phyloP scores from a whole-genome alignment of 129 eudicot species.

The Pseudognaphalium luteoalbum region DNA sequence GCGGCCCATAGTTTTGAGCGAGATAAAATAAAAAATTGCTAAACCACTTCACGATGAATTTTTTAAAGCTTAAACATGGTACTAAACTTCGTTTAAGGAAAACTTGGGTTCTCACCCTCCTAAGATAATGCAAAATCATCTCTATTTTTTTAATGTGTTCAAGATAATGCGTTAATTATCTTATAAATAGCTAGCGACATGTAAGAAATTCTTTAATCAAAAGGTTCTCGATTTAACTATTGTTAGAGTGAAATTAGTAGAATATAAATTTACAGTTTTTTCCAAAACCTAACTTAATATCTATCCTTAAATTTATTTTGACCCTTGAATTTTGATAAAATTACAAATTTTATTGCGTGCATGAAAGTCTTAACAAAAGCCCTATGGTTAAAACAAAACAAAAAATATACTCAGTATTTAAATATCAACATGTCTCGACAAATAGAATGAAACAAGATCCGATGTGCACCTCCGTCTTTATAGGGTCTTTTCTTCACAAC shows the following conservation, averaged over 20 bases:
- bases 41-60: slow-evolving; percentile 11
- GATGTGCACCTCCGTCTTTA: neutral
- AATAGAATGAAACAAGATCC: neutral
- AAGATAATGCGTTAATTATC: neutral
- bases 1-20: slow-evolving; percentile 16
- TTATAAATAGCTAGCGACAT: no score
- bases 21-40: neutral
- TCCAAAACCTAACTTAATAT: no score
- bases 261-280: neutral
- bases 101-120: neutral
- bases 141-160: neutral
- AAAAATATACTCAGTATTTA: no score
- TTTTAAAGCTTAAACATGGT: slow-evolving; percentile 1
- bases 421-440: neutral
- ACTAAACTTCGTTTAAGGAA: neutral
- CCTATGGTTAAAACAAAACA: no score
- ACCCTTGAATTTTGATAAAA: no score
- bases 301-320: no score
- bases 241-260: no score
- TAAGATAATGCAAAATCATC: neutral
- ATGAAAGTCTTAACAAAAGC: no score
- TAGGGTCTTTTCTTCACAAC: neutral
- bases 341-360: no score
- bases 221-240: no score
- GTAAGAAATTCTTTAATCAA: no score